These are phyloP conservation scores for Trichoderma pleuroti DNA, from an alignment of 2,329 filamentous ascomycete genomes.

Conservation along the genomic window DNA sequence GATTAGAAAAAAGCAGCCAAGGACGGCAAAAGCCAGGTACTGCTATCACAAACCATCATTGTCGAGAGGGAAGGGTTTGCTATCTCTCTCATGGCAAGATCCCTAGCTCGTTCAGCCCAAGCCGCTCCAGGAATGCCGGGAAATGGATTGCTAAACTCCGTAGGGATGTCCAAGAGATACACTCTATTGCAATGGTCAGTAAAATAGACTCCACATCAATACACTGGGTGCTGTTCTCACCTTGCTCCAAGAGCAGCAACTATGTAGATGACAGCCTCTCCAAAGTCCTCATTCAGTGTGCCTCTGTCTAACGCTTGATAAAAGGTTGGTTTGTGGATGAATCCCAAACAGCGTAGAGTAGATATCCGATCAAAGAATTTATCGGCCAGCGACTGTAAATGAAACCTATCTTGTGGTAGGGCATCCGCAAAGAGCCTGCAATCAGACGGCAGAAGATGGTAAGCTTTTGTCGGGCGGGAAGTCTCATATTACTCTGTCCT, in stretches of 20 bases:
- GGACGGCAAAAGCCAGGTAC: neutral
- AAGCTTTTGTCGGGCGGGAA: neutral
- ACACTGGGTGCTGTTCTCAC: neutral
- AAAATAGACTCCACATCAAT: neutral
- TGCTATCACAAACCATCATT: neutral
- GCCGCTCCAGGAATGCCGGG: neutral
- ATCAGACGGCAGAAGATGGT: neutral
- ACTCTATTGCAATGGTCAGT: neutral
- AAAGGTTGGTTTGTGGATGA: constrained; percentile 4
- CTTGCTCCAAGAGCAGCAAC: constrained; percentile 7
- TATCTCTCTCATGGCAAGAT: neutral
- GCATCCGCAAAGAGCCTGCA: constrained; percentile 1
- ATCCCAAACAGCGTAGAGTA: neutral
- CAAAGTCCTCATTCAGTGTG: constrained; percentile 1
- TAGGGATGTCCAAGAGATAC: neutral
- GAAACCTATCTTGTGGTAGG: neutral
- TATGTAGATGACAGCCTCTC: constrained; percentile 6
- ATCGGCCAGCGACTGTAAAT: neutral
- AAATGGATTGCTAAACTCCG: neutral
- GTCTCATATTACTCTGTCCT: neutral
- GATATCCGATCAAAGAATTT: constrained; percentile 13
- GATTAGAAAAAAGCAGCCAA: neutral
- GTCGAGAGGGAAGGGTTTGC: constrained; percentile 5
- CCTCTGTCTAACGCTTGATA: constrained; percentile 3
- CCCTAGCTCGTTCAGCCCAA: neutral